Percentiles rank a stretch among this genome's conserved stretches.
Evolutionary conservation across 1,284 basidiomycete genomes (phyloP).

Genomic region (Trichosporon faecale): DNA sequence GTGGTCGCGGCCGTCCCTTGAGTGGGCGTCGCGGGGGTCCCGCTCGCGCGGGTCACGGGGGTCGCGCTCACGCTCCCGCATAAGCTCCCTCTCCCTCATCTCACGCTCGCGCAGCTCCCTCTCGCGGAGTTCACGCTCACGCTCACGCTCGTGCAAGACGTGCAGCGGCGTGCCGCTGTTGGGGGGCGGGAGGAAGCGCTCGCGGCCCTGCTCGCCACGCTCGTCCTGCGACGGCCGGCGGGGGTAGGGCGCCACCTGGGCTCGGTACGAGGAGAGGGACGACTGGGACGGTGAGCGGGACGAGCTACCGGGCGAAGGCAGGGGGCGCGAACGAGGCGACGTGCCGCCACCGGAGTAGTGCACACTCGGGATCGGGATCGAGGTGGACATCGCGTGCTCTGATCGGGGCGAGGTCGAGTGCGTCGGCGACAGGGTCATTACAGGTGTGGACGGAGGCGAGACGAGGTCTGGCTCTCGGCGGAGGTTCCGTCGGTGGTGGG

Average conservation of each 20-base stretch:
- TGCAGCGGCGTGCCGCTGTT: conserved; percentile 21
- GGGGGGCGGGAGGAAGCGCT: conserved; percentile 23
- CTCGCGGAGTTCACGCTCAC: conserved; percentile 13
- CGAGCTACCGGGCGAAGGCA: neutral
- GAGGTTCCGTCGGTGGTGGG: neutral
- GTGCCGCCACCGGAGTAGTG: conserved; percentile 9
- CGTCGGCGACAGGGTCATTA: conserved; percentile 12
- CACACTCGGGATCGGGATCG: conserved; percentile 21
- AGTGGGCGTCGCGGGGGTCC: conserved; percentile 14
- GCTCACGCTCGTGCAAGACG: conserved; percentile 21
- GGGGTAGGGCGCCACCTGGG: conserved; percentile 1
- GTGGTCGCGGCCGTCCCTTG: conserved; percentile 5
- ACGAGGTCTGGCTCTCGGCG: neutral
- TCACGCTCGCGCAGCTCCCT: neutral
- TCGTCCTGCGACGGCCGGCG: conserved; percentile 7
- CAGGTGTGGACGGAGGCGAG: neutral
- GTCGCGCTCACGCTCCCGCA: conserved; percentile 13
- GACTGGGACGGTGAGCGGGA: conserved; percentile 4
- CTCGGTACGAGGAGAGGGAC: conserved; percentile 6
- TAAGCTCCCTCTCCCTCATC: conserved; percentile 9
- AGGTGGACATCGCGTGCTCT: conserved; percentile 17
- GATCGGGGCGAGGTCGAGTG: conserved; percentile 9
- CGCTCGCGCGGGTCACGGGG: conserved; percentile 17
- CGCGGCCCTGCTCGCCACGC: neutral
- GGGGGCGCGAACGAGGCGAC: neutral